Evolutionary conservation across 257 asterid species (phyloP).

Genomic region (Coffea canephora): DNA sequence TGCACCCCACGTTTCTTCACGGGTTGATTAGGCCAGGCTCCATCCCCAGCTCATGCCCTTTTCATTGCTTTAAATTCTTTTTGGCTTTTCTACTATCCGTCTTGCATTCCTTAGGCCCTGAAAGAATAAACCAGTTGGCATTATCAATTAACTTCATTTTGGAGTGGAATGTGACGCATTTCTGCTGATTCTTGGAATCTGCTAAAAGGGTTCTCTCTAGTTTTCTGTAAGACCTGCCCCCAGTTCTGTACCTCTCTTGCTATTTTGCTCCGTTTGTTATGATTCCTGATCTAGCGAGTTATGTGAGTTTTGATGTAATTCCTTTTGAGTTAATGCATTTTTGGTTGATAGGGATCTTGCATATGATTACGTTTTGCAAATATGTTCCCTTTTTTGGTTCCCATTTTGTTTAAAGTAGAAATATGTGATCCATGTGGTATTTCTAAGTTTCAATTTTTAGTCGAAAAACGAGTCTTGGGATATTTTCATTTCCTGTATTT

Average conservation of each 20-base stretch:
- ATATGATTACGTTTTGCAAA: not conserved
- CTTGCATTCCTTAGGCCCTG: not conserved
- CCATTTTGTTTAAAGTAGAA: not conserved
- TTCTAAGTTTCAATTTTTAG: not conserved
- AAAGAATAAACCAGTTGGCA: not conserved
- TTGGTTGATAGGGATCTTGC: not conserved
- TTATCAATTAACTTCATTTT: not conserved
- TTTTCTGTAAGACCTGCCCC: slow-evolving; percentile 15
- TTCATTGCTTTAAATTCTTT: not conserved
- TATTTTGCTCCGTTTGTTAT: not conserved
- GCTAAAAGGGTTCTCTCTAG: slow-evolving; percentile 3
- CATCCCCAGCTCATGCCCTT: not conserved
- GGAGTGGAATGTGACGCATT: not conserved
- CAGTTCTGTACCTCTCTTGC: slow-evolving; percentile 1
- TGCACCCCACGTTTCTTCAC: slow-evolving; percentile 15
- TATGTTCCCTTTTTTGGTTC: not conserved
- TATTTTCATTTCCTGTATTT: not conserved
- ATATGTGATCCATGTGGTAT: not conserved
- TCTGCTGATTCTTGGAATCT: slow-evolving; percentile 1
- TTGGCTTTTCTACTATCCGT: not conserved
- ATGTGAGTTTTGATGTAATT: not conserved
- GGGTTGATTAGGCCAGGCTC: not conserved
- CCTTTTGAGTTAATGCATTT: not conserved
- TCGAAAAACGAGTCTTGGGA: not conserved
- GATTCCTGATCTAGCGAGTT: slow-evolving; percentile 1